Conservation (phyloP, 164 flowering plant species). For the Kalanchoe fedtschenkoi region DNA sequence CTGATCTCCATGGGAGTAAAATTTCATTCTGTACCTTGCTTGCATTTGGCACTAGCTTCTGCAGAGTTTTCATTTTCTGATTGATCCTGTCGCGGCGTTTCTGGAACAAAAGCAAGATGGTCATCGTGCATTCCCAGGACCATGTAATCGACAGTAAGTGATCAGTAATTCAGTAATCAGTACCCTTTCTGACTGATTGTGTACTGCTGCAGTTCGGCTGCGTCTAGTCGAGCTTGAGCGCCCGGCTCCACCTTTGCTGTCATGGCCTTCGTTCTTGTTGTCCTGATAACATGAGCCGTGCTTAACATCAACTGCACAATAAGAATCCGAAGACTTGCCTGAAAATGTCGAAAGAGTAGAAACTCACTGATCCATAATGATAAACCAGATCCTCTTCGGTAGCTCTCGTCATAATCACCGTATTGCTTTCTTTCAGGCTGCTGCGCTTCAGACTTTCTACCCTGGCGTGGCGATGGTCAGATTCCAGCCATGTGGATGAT, state of each 20-base stretch:
- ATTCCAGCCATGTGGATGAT: conserved; percentile 1
- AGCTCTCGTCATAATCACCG: background rate
- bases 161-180: background rate
- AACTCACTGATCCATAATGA: background rate
- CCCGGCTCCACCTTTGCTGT: background rate
- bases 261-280: background rate
- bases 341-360: background rate
- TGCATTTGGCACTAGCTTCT: conserved; percentile 9
- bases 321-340: too few species aligned
- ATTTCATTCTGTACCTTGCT: background rate
- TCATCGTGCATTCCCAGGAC: background rate
- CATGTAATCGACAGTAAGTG: background rate
- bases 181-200: conserved; percentile 8
- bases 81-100: conserved; percentile 5
- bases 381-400: background rate
- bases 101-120: background rate
- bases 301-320: background rate
- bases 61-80: conserved; percentile 8
- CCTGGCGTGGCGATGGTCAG: background rate
- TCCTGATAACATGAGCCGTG: background rate
- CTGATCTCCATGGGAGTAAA: background rate
- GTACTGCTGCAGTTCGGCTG: conserved; percentile 8
- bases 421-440: background rate
- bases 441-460: background rate
- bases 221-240: conserved; percentile 7